Evolutionary conservation across 2,329 filamentous ascomycete genomes (phyloP), one percentile per base, ranked within the genome.

Genomic region (Aspergillus sojae): DNA sequence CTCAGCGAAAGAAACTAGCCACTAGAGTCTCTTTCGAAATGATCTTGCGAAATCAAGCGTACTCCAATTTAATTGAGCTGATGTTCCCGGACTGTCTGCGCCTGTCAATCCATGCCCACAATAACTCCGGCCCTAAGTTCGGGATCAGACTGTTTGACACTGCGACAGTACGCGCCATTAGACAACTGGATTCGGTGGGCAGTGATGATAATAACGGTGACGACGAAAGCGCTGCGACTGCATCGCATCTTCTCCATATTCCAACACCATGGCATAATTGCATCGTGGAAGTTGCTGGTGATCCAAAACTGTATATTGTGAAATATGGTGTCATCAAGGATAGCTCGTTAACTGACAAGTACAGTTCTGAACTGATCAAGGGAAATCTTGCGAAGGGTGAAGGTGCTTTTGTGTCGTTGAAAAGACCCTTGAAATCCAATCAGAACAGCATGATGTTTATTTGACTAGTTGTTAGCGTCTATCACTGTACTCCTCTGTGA

Each of bases 41-140:
- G 76, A 75, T 78, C 32, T 36, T 67, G 73, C 74, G 81, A 9
- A 83, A 83, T 65, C 80, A 82, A 62, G 80, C 80, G 11, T 83
- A 83, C 63, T 83, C 81, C 3, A 83, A 82, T 57, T 73, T 83
- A 16, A 74, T 82, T n/a, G 80, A 82, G 70, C 68, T 82, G 4
- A 66, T 83, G 2, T 78, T 82, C 63, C 81, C 81, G 1, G 76
- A 80, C 62, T 77, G 80, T 60, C 72, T 84, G 48, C 79, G 81
- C n/a, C 74, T 83, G 0, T 83, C 80, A 0, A 83, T 83, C 55
- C 82, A 83, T 61, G 80, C 81, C n/a, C 52, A 55, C 21, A 39
- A 39, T 55, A 55, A 55, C 34, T 39, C 52, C 11, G 52, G 80
- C 0, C 79, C 79, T 3, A 81, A 81, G 41, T 81, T 81, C 56